Conservation (phyloP, 208 protist genomes). For the Leishmania martiniquensis region DNA sequence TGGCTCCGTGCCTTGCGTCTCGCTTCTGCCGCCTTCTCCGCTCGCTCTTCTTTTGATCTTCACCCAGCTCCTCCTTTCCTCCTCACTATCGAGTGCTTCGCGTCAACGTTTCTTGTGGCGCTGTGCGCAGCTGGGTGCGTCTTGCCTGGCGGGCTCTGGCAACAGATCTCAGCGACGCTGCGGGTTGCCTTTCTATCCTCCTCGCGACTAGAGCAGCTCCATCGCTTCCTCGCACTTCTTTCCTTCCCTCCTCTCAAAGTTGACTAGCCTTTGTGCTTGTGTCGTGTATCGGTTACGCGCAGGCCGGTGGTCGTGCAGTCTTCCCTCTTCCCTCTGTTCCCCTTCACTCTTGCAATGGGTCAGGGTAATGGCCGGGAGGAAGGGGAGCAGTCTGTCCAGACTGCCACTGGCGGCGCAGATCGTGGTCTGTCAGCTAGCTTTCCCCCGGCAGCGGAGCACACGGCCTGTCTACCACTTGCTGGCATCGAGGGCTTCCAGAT, state of each 20-base stretch:
- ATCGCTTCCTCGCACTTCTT: background rate
- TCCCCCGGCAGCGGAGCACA: constrained; percentile 2
- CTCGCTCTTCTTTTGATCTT: background rate
- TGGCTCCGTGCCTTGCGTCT: too few species aligned
- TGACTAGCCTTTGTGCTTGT: background rate
- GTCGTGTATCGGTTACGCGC: too few species aligned
- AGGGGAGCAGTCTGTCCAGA: background rate
- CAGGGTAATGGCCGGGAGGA: constrained; percentile 46
- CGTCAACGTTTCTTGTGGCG: background rate
- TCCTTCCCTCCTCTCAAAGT: background rate
- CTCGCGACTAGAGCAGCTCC: background rate
- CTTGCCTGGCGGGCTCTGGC: background rate
- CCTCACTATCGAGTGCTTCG: background rate
- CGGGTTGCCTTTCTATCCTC: background rate
- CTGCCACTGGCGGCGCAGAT: background rate
- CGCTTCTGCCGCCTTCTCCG: background rate
- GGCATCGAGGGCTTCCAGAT: constrained; percentile 81
- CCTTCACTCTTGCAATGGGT: constrained; percentile 33
- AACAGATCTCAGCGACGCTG: background rate
- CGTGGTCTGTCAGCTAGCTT: background rate
- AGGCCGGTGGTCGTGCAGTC: too few species aligned
- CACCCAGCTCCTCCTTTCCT: background rate
- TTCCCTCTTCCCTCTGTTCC: too few species aligned
- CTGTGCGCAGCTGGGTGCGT: background rate
- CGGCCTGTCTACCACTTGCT: constrained; percentile 13